Evolutionary conservation across 192 early-diverging fungal genomes (phyloP).

Genomic region (Glomus cerebriforme): DNA sequence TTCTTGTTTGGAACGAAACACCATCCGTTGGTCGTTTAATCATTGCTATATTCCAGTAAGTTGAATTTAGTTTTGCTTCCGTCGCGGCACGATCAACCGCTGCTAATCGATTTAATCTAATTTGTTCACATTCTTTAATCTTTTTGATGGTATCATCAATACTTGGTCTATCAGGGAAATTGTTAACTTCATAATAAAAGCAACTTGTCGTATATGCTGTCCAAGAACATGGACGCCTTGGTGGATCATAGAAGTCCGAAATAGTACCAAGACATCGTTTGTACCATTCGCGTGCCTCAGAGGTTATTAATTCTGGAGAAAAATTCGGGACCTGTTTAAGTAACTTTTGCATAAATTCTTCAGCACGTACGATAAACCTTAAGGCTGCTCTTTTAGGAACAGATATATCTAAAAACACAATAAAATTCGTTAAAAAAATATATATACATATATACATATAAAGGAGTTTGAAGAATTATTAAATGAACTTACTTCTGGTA

Average conservation of each 20-base stretch:
- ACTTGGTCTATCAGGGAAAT: background rate
- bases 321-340: conserved; percentile 7
- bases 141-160: conserved; percentile 14
- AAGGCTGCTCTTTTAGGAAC: conserved; percentile 33
- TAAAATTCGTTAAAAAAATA: background rate
- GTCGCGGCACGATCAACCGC: conserved; percentile 17
- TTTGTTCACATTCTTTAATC: conserved; percentile 19
- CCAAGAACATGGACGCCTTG: conserved; percentile 24
- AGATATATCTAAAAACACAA: background rate
- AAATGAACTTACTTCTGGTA: conserved; percentile 24
- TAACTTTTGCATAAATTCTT: conserved; percentile 27
- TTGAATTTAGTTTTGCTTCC: conserved; percentile 4
- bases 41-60: conserved; percentile 25
- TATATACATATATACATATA: background rate
- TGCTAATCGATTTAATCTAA: background rate
- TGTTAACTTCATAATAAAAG: conserved; percentile 28
- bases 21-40: conserved; percentile 28
- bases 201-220: conserved; percentile 5
- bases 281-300: conserved; percentile 15
- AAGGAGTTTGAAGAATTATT: background rate
- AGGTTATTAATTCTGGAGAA: conserved; percentile 20
- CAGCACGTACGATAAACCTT: conserved; percentile 14
- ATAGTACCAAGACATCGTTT: conserved; percentile 21
- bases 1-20: conserved; percentile 8
- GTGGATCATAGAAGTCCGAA: conserved; percentile 28